These are phyloP conservation scores for Drosera spatulata DNA, from an alignment of 179 eudicot genomes.

Conservation along the genomic window DNA sequence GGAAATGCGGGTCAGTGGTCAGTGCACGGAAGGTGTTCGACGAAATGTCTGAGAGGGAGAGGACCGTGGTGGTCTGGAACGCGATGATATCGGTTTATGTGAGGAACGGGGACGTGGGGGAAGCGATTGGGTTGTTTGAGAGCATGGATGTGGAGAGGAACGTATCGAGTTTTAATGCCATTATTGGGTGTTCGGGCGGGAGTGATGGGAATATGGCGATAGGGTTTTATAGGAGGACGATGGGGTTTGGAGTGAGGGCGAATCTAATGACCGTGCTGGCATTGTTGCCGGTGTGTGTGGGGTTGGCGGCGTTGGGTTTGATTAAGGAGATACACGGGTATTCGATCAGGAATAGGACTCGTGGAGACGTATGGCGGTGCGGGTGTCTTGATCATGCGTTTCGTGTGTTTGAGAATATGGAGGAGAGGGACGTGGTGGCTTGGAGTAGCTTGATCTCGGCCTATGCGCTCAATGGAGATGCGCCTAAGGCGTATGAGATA, in stretches of 20 bases:
- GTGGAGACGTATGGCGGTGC: slow-evolving; percentile 66
- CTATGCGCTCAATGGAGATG: slow-evolving; percentile 58
- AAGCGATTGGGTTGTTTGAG: slow-evolving; percentile 37
- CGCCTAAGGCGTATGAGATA: slow-evolving; percentile 32
- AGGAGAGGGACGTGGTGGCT: slow-evolving; percentile 54
- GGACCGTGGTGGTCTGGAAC: slow-evolving; percentile 29
- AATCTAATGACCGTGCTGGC: slow-evolving; percentile 52
- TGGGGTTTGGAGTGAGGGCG: slow-evolving; percentile 20
- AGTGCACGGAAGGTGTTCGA: neutral
- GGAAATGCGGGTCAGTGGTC: slow-evolving; percentile 19
- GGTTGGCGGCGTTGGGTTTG: slow-evolving; percentile 29
- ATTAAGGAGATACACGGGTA: slow-evolving; percentile 48
- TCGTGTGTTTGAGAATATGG: slow-evolving; percentile 29
- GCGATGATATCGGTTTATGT: slow-evolving; percentile 25
- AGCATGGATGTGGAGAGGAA: slow-evolving; percentile 37
- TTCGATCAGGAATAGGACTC: slow-evolving; percentile 26
- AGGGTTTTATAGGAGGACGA: slow-evolving; percentile 40
- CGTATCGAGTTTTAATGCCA: slow-evolving; percentile 41
- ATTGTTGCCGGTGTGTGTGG: slow-evolving; percentile 36
- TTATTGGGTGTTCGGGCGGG: slow-evolving; percentile 28
- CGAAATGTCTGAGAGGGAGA: slow-evolving; percentile 19
- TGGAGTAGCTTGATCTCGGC: slow-evolving; percentile 77
- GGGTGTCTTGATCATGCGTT: slow-evolving; percentile 34
- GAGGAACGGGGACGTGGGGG: slow-evolving; percentile 17
- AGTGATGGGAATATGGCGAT: slow-evolving; percentile 33